These are phyloP conservation scores for Verticillium longisporum DNA, from an alignment of 2,329 filamentous ascomycete genomes.

Conservation along the genomic window DNA sequence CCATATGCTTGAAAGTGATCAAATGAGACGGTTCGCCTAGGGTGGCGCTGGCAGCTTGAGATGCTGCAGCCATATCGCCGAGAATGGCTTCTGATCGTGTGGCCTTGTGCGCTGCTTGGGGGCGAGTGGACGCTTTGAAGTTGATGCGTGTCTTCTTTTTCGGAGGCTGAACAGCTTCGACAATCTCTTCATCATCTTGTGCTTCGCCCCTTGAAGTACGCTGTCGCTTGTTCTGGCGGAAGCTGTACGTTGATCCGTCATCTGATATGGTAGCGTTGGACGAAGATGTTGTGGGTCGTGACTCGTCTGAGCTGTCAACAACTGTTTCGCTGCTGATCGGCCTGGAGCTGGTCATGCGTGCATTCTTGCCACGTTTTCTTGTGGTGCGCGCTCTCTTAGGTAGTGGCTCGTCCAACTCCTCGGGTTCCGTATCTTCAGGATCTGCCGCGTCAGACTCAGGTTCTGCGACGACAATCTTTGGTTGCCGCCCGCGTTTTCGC, in stretches of 20 bases:
- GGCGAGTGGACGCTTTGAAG: conserved; percentile 7
- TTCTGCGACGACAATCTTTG: conserved; percentile 6
- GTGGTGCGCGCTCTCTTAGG: conserved; percentile 9
- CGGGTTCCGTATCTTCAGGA: not conserved
- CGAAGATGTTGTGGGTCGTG: conserved; percentile 44
- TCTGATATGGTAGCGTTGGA: conserved; percentile 38
- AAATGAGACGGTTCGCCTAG: not conserved
- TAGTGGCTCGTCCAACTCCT: conserved; percentile 1
- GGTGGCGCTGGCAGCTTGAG: not conserved
- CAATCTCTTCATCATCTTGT: conserved; percentile 29
- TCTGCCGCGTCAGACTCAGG: not conserved
- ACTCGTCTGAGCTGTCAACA: conserved; percentile 30
- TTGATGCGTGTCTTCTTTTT: conserved; percentile 23
- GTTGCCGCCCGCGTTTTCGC: conserved; percentile 11
- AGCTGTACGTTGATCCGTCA: conserved; percentile 9
- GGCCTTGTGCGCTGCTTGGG: conserved; percentile 1
- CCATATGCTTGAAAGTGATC: conserved; percentile 7
- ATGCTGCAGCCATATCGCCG: conserved; percentile 1
- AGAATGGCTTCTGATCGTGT: conserved; percentile 5
- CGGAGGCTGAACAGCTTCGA: conserved; percentile 25
- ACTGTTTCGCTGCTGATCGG: not conserved
- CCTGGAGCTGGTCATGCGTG: not conserved
- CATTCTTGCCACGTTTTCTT: conserved; percentile 5
- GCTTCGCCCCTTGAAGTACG: conserved; percentile 46
- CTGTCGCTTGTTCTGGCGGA: conserved; percentile 33